Conservation (phyloP, 352 stramenopile species). For the Phytophthora lateralis region DNA sequence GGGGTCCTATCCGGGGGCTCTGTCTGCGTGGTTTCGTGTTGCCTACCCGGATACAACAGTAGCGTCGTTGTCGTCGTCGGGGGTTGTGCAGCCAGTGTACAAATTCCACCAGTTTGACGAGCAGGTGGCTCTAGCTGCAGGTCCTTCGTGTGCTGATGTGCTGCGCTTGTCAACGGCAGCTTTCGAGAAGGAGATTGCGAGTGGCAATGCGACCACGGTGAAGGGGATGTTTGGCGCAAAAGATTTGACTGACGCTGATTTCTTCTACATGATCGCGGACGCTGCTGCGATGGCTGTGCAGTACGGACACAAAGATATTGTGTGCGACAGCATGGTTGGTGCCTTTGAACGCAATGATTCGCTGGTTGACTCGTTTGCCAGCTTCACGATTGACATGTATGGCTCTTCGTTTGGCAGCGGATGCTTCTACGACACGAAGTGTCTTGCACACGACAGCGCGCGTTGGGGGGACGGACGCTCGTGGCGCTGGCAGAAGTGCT, state of each 20-base stretch:
- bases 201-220: constrained; percentile 56
- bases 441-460: constrained; percentile 48
- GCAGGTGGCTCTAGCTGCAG: constrained; percentile 65
- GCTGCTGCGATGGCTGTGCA: constrained; percentile 88
- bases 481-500: constrained; percentile 90
- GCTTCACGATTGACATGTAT: constrained; percentile 84
- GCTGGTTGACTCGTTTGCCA: constrained; percentile 72
- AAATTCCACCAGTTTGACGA: constrained; percentile 87
- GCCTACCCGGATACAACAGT: constrained; percentile 82
- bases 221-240: constrained; percentile 68
- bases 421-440: constrained; percentile 88
- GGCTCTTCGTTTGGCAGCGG: constrained; percentile 71
- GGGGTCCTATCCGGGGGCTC: constrained; percentile 82
- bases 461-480: constrained; percentile 80
- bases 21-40: constrained; percentile 83
- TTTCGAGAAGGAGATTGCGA: constrained; percentile 67
- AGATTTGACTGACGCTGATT: constrained; percentile 70
- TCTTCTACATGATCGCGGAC: constrained; percentile 92
- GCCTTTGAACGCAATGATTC: constrained; percentile 57
- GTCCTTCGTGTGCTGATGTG: constrained; percentile 60
- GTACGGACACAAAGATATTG: constrained; percentile 84
- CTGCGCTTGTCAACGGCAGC: constrained; percentile 65
- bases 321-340: constrained; percentile 66
- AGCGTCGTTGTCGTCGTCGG: constrained; percentile 73
- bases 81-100: constrained; percentile 82